Evolutionary conservation across 805 yeast species (phyloP).

Genomic region (Isabelozyma pseudorhagii): DNA sequence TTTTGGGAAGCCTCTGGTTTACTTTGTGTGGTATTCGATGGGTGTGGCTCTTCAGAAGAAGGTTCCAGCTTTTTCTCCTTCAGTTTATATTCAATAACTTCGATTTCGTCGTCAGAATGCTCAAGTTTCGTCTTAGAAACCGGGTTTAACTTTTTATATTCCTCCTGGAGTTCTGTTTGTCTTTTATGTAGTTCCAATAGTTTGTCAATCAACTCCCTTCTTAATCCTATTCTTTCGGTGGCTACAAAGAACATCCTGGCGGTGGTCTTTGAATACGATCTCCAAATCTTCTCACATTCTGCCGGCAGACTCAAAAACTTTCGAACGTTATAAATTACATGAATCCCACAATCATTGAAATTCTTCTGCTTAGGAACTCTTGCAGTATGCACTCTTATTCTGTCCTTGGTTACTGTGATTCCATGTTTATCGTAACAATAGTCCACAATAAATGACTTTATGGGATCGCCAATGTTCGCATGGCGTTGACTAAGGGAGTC

Average conservation of each 20-base stretch:
- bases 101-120: conserved; percentile 15
- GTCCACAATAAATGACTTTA: conserved; percentile 56
- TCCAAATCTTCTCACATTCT: conserved; percentile 51
- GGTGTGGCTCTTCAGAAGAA: not conserved
- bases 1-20: too few species aligned
- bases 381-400: conserved; percentile 48
- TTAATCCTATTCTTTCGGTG: conserved; percentile 25
- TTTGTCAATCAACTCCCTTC: conserved; percentile 21
- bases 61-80: too few species aligned
- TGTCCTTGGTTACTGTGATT: conserved; percentile 42
- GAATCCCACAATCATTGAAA: conserved; percentile 93
- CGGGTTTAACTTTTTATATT: not conserved
- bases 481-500: conserved; percentile 75
- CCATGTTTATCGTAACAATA: conserved; percentile 67
- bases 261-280: conserved; percentile 8
- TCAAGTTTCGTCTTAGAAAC: not conserved
- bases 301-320: conserved; percentile 52
- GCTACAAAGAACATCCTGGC: conserved; percentile 19
- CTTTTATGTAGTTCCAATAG: conserved; percentile 19
- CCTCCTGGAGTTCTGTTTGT: conserved; percentile 7
- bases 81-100: conserved; percentile 12
- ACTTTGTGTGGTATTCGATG: not conserved
- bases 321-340: conserved; percentile 70
- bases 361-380: conserved; percentile 82
- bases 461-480: conserved; percentile 46